Base-by-base conservation (phyloP, 352 stramenopile species). In the Phytophthora capsici region DNA sequence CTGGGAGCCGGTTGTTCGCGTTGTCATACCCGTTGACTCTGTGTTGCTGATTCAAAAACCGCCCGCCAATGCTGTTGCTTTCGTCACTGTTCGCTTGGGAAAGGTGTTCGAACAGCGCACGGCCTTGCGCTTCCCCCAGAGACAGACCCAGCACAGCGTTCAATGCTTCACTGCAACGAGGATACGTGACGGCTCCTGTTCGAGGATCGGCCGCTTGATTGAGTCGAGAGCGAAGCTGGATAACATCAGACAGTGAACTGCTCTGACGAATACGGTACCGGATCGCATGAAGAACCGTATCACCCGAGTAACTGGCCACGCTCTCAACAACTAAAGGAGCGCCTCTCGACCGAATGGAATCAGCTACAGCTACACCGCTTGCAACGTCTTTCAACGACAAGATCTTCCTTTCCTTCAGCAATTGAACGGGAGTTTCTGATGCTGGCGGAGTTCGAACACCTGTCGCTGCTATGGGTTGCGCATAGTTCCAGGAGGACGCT, bases 341-440 rank as follows among this genome's bases (percentile, higher is more conserved):
- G 49, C 46, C 13, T 40, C 36, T 23, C n/a, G 38, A 30, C 44
- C 41, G 44, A 44, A 25, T 57, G 5, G 28, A 55, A 59, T 72
- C 65, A 12, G 59, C 54, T 63, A 83, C 58, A 7, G 56, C 43
- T 1, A 57, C 51, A 4, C 63, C 67, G 28, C 69, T 83, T 20
- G 80, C 85, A 32, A 79, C 74, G 17, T 90, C 82, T 49, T 84
- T 86, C 32, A 90, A 55, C 1, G 78, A 84, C n/a, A 88, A 26
- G 41, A 88, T 88, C 46, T 79, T 84, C 25, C 74, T 73, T 22
- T 66, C 69, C 12, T 55, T 66, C 8, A 64, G 34, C 12, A 64
- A 32, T 16, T 53, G 51, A 1, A 50, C 36, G 1, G 63, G 57
- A n/a, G 38, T 13, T 17, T 72, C 40, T 20, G 26, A 17, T 3